Base-by-base conservation (phyloP, 139 green algal genomes). In the Nannochloris sp. region DNA sequence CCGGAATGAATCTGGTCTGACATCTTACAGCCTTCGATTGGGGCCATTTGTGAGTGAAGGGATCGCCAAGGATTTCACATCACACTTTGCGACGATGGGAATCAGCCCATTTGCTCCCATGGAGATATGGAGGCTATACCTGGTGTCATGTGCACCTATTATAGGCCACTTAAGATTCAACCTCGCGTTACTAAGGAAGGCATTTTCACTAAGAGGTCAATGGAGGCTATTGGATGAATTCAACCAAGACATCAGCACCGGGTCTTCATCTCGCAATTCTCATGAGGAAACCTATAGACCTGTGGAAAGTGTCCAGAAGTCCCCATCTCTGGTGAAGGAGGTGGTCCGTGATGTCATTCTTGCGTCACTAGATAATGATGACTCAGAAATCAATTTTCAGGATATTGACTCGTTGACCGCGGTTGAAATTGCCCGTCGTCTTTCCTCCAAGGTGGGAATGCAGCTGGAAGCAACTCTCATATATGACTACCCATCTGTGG, bases 351-450 rank as follows among this genome's bases (percentile, higher is more conserved):
- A 40, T 8, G 33, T 40, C 1, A 40, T 40, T 2, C 33, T 40
- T 40, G 9, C 33, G 33, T 40, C 33, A 6, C 11, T 40, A 40
- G 33, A 40, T 12, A 40, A 40, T 9, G 33, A 40, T 12, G 33
- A 40, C 5, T 8, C 33, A 12, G 46, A 53, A 53, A 23, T 53
- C 4, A 53, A 23, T 23, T 53, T 53, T 23, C 46, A 53, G 3
- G 77, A 73, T 5, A 74, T 95, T 14, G 87, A 95, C 68, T 86
- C 72, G 29, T 63, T 95, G 28, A 76, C 66, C 8, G 87, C 88
- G 0, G 71, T 81, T 11, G 83, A 95, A 71, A 66, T 94, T 49
- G 44, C 69, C 6, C 78, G 70, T 45, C 67, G 43, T 20, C 29
- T 91, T 16, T 53, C 61, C n/a, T 40, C 30, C 8, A 65, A 65